phyloP scores from a whole-genome alignment of 2,329 filamentous ascomycete species.

The Fusarium longipes region DNA sequence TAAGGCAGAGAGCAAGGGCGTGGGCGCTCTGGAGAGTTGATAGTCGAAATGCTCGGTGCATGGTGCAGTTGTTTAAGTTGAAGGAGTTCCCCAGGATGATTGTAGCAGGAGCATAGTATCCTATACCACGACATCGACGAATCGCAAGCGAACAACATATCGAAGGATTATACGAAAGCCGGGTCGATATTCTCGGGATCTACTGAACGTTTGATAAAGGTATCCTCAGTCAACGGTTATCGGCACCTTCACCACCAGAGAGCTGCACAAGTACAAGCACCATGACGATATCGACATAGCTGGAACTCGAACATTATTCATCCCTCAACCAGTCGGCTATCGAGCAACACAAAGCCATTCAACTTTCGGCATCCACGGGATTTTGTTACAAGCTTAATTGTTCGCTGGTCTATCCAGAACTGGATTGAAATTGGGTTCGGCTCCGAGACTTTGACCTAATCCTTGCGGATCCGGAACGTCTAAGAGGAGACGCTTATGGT shows the following conservation, averaged over 20 bases:
- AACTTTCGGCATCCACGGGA: neutral
- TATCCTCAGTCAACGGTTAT: neutral
- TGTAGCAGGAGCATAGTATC: constrained; percentile 7
- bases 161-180: neutral
- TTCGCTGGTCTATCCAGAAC: neutral
- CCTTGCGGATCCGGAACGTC: constrained; percentile 13
- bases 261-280: neutral
- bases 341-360: neutral
- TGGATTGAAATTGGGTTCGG: constrained; percentile 13
- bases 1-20: constrained; percentile 36
- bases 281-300: neutral
- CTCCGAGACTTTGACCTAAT: constrained; percentile 17
- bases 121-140: constrained; percentile 16
- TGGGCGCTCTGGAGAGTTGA: constrained; percentile 25
- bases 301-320: constrained; percentile 1
- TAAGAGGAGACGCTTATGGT: constrained; percentile 21
- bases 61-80: constrained; percentile 38
- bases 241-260: neutral
- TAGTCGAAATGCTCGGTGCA: constrained; percentile 12
- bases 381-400: constrained; percentile 12
- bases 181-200: neutral
- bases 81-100: constrained; percentile 31
- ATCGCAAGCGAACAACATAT: neutral
- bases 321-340: neutral
- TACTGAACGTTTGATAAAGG: neutral